Percentiles rank a stretch among this genome's conserved stretches.
These are phyloP conservation scores for Sequoiadendron giganteum DNA, from an alignment of 75 land plant genomes.

Conservation along the genomic window DNA sequence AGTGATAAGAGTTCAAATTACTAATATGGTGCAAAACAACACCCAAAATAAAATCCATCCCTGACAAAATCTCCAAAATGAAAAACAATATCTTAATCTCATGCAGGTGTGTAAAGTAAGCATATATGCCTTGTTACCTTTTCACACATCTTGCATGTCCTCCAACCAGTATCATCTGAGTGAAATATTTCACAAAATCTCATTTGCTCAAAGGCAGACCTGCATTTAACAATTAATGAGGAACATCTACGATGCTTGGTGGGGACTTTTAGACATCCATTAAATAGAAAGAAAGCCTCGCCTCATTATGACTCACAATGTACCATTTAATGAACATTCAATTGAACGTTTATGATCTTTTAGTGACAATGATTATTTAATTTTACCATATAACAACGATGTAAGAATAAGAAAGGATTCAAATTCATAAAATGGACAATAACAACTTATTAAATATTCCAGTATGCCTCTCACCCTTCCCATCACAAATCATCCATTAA, in stretches of 20 bases:
- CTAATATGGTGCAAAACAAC: not conserved
- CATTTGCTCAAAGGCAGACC: conserved; percentile 59
- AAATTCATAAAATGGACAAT: not conserved
- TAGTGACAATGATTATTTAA: not conserved
- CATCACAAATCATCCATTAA: not conserved
- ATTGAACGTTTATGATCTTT: not conserved
- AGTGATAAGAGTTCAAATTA: not conserved
- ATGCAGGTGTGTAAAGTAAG: not conserved
- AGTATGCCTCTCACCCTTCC: not conserved
- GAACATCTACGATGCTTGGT: not conserved
- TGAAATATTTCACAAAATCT: conserved; percentile 84
- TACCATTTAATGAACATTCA: not conserved
- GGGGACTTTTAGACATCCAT: not conserved
- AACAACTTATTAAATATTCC: not conserved
- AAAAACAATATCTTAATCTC: not conserved
- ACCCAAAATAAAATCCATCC: not conserved
- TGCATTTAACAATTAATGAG: conserved; percentile 20
- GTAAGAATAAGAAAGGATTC: not conserved
- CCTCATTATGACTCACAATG: not conserved
- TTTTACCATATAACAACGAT: not conserved
- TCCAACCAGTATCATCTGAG: conserved; percentile 74
- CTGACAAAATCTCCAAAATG: not conserved
- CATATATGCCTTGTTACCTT: conserved; percentile 50
- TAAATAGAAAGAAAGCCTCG: not conserved
- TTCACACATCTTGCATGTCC: conserved; percentile 74